Conservation (phyloP, 2,329 filamentous ascomycete species). For the Fusarium hainanense region DNA sequence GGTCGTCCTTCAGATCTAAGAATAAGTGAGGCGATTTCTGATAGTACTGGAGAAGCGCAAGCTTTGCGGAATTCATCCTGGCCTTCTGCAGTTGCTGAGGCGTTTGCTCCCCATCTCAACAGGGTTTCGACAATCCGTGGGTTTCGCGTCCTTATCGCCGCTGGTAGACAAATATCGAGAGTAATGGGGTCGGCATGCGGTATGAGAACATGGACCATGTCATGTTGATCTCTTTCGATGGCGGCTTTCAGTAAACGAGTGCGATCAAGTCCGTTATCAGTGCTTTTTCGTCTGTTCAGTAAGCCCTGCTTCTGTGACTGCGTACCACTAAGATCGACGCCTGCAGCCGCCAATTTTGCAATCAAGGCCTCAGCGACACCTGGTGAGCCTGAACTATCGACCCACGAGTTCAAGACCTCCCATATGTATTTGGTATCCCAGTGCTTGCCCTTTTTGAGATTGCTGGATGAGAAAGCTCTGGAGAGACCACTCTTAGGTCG, state of each 20-base stretch:
- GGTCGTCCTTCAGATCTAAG: conserved; percentile 63
- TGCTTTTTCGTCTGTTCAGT: conserved; percentile 60
- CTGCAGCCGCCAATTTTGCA: conserved; percentile 59
- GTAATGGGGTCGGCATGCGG: conserved; percentile 63
- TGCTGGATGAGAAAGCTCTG: conserved; percentile 52
- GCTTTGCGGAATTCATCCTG: conserved; percentile 65
- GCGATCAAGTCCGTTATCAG: conserved; percentile 61
- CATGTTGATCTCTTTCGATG: conserved; percentile 60
- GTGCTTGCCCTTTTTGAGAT: conserved; percentile 59
- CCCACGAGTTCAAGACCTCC: conserved; percentile 61
- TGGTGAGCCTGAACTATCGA: conserved; percentile 61
- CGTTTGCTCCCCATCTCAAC: conserved; percentile 62
- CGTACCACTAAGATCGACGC: conserved; percentile 62
- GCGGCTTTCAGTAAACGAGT: conserved; percentile 63
- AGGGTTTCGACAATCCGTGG: conserved; percentile 59
- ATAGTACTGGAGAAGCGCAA: conserved; percentile 59
- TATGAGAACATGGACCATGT: conserved; percentile 65
- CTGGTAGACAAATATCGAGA: conserved; percentile 61
- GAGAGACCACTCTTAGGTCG: conserved; percentile 56
- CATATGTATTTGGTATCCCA: conserved; percentile 66
- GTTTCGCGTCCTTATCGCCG: conserved; percentile 60
- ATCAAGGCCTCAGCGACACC: conserved; percentile 68
- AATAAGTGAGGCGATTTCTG: conserved; percentile 60
- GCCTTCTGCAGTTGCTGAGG: conserved; percentile 59
- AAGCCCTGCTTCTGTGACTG: conserved; percentile 61